These are phyloP conservation scores for Carex arenaria DNA, from an alignment of 202 grass and related monocot genomes.

Conservation along the genomic window DNA sequence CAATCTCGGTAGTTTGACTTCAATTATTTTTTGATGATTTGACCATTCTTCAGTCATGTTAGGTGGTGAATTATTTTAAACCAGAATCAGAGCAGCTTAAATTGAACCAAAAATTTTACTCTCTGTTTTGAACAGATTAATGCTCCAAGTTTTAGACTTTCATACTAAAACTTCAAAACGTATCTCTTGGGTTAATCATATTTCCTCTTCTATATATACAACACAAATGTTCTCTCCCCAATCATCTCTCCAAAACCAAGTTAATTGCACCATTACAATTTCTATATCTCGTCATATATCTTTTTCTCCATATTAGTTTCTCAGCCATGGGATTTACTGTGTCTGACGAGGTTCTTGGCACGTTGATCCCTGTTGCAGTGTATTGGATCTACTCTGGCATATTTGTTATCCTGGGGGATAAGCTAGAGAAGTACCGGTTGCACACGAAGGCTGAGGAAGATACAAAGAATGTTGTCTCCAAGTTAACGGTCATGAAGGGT, in stretches of 20 bases:
- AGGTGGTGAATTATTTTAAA: too few relatives aligned
- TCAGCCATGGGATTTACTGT: slow-evolving; percentile 37
- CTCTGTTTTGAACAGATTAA: too few relatives aligned
- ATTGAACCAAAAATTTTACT: too few relatives aligned
- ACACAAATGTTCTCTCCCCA: background rate
- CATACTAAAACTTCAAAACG: background rate
- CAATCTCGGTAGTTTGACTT: too few relatives aligned
- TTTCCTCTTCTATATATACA: slow-evolving; percentile 7
- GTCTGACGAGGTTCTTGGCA: slow-evolving; percentile 60
- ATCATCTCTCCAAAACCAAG: background rate
- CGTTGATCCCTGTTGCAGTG: slow-evolving; percentile 60
- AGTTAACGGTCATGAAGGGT: slow-evolving; percentile 44
- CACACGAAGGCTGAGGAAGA: slow-evolving; percentile 59
- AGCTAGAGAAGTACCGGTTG: slow-evolving; percentile 49
- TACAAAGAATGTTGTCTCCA: slow-evolving; percentile 51
- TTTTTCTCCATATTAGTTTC: background rate
- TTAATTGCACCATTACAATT: background rate
- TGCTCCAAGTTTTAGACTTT: too few relatives aligned
- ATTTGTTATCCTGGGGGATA: slow-evolving; percentile 34
- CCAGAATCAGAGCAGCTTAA: too few relatives aligned
- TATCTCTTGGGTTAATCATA: background rate
- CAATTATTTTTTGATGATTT: too few relatives aligned
- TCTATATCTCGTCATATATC: background rate
- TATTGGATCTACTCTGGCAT: slow-evolving; percentile 71
- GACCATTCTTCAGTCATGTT: too few relatives aligned